A percentile compares a stretch with the other conserved stretches of the same genome.
These are phyloP conservation scores for Solanum microdontum DNA, from an alignment of 257 asterid genomes.

Conservation along the genomic window DNA sequence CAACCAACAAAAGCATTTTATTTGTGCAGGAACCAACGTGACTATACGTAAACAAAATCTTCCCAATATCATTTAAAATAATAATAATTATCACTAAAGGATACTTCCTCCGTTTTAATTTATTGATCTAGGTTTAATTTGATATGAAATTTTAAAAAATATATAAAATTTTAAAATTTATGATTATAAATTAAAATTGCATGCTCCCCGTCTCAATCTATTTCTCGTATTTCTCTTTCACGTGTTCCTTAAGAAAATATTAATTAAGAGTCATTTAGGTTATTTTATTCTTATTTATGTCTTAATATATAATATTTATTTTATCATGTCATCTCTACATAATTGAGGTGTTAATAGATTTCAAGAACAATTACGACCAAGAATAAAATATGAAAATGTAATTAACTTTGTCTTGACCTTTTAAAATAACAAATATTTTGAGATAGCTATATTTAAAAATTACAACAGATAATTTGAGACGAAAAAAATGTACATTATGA, in stretches of 20 bases:
- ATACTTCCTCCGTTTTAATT: neutral
- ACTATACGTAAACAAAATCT: slow-evolving; percentile 12
- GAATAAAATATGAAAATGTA: neutral
- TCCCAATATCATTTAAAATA: neutral
- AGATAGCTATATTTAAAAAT: neutral
- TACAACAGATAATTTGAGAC: neutral
- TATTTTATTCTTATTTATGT: neutral
- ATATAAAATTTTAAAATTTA: too few species aligned
- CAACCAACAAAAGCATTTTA: slow-evolving; percentile 28
- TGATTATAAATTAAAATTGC: too few species aligned
- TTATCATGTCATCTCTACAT: neutral
- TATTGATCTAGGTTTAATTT: neutral
- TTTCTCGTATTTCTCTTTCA: neutral
- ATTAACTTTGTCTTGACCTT: neutral
- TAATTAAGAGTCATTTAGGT: neutral
- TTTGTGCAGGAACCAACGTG: slow-evolving; percentile 1
- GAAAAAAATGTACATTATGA: neutral
- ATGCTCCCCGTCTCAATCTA: neutral
- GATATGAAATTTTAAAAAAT: too few species aligned
- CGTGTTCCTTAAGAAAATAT: neutral
- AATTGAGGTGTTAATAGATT: neutral
- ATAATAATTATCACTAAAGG: neutral
- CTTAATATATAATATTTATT: neutral
- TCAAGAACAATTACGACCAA: neutral
- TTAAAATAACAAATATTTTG: neutral